Evolutionary conservation across 257 asterid species (phyloP).

Genomic region (Nicotiana tabacum): DNA sequence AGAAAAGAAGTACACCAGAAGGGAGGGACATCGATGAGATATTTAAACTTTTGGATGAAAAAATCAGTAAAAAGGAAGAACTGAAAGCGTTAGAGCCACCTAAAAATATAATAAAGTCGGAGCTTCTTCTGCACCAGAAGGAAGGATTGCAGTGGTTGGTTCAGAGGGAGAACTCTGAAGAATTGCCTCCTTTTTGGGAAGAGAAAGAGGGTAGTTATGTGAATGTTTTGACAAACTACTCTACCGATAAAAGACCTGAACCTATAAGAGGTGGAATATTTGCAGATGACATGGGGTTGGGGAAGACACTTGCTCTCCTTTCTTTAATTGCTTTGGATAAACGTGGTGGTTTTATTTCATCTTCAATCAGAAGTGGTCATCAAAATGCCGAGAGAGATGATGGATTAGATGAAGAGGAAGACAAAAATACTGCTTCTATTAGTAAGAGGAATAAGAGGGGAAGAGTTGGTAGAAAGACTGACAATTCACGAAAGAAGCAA

Average conservation of each 20-base stretch:
- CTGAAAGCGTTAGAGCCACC: conserved; percentile 69
- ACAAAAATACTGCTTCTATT: not conserved
- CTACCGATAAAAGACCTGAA: conserved; percentile 51
- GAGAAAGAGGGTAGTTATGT: conserved; percentile 45
- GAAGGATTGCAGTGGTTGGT: conserved; percentile 79
- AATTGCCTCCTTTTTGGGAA: conserved; percentile 84
- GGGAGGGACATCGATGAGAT: conserved; percentile 72
- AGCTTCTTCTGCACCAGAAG: conserved; percentile 70
- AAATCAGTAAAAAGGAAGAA: conserved; percentile 35
- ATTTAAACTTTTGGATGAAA: conserved; percentile 58
- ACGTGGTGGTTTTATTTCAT: conserved; percentile 13
- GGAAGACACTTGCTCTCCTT: conserved; percentile 75
- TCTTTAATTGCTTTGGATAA: conserved; percentile 76
- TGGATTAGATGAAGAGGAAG: conserved; percentile 23
- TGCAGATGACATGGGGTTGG: conserved; percentile 94
- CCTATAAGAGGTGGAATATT: conserved; percentile 80
- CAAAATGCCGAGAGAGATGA: conserved; percentile 25
- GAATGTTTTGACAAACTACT: conserved; percentile 61
- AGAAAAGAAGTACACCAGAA: conserved; percentile 23
- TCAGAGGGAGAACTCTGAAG: conserved; percentile 59
- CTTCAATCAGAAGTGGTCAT: conserved; percentile 19
- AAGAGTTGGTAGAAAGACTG: conserved; percentile 22
- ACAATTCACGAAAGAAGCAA: conserved; percentile 21
- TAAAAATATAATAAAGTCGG: conserved; percentile 40
- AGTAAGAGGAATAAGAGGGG: conserved; percentile 33